Percentiles rank a stretch among this genome's conserved stretches.
These are phyloP conservation scores for Simplicillium sp. DNA, from an alignment of 2,329 filamentous ascomycete genomes.

Conservation along the genomic window DNA sequence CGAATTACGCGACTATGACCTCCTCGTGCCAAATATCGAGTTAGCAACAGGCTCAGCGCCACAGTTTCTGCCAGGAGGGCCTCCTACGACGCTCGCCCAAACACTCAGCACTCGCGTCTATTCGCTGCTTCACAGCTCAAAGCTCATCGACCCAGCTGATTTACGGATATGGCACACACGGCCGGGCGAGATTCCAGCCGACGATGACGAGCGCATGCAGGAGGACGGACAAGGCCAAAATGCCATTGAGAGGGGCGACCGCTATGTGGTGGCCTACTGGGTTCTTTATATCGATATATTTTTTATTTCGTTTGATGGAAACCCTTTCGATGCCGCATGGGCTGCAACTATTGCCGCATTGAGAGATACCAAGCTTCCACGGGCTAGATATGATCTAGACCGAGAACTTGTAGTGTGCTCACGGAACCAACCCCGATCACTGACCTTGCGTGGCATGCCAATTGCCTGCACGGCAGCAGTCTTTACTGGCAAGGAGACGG, in stretches of 20 bases:
- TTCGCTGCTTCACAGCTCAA: conserved; percentile 63
- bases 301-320: conserved; percentile 87
- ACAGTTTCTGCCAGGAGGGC: conserved; percentile 72
- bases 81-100: conserved; percentile 73
- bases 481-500: conserved; percentile 56
- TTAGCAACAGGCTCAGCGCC: conserved; percentile 85
- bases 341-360: conserved; percentile 73
- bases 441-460: conserved; percentile 58
- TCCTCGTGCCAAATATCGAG: conserved; percentile 91
- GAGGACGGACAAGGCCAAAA: conserved; percentile 28
- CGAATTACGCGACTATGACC: conserved; percentile 52
- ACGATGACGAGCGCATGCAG: conserved; percentile 28
- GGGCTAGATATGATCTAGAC: conserved; percentile 76
- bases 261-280: conserved; percentile 77
- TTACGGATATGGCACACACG: conserved; percentile 63
- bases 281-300: conserved; percentile 91
- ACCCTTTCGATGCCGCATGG: conserved; percentile 88
- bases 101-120: conserved; percentile 73
- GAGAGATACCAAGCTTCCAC: conserved; percentile 65
- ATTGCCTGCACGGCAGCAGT: conserved; percentile 71
- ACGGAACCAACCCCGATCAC: conserved; percentile 38
- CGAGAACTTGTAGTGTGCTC: conserved; percentile 71
- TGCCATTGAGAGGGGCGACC: conserved; percentile 19
- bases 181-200: conserved; percentile 35
- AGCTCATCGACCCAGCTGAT: conserved; percentile 56